Base-by-base conservation (phyloP, 2,329 filamentous ascomycete species). In the Gliomastix tumulicola region DNA sequence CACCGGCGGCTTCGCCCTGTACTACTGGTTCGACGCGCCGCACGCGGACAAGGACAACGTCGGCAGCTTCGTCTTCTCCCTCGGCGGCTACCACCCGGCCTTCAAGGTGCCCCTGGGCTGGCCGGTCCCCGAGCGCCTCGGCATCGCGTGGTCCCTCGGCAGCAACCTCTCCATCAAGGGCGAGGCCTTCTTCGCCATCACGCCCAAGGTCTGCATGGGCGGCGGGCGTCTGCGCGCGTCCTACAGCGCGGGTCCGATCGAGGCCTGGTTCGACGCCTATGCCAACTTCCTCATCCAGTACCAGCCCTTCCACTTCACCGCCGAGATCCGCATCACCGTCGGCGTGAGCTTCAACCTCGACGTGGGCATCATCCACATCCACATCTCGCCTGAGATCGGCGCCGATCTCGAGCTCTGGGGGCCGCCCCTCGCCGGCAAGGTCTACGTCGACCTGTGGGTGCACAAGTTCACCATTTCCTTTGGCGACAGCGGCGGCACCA, bases 111-210 rank as follows among this genome's bases (percentile, higher is more conserved):
- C 65, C 0, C 13, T 34, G 1, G 43, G 52, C 6, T 71, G 60
- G 32, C 65, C 66, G 0, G 48, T 47, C 3, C 60, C 62, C 0
- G 48, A 52, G 5, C 54, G 65, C 1, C 47, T 69, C 0, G 56
- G 48, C 7, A 65, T 68, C 35, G 49, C 41, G 37, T 68, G 62
- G 59, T 35, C 37, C 3, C 40, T 62, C 10, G 51, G 50, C 15
- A 37, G 38, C 7, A 41, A 37, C 1, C 41, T 69, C 18, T 49
- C 35, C 2, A 56, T 70, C 32, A 41, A 41, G 4, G 65, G 65
- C 2, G 40, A 66, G 36, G 59, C 63, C 1, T 69, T 67, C 47
- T 68, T 67, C 34, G 65, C 65, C 21, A 59, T 70, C 20, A 69
- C 65, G 0, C 62, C 65, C 6, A 65, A 66, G 34, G 46, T 40